phyloP scores from a whole-genome alignment of 352 stramenopile species.

The Pythium brassicae region DNA sequence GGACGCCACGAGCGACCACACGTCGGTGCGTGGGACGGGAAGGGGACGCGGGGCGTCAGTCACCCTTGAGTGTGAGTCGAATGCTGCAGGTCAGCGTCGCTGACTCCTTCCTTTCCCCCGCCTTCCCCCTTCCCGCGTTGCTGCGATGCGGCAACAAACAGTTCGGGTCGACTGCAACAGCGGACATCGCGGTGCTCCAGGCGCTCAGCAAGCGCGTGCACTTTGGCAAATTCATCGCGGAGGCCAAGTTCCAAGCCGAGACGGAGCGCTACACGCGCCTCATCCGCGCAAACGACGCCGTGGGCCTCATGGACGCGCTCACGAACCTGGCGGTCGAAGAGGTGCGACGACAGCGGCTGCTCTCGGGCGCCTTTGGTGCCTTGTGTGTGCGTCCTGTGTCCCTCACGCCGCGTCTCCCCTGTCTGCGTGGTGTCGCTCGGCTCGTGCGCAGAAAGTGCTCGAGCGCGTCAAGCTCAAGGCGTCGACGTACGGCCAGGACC shows the following conservation, averaged over 20 bases:
- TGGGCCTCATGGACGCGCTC: conserved; percentile 95
- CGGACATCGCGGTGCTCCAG: conserved; percentile 92
- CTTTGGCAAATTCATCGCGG: conserved; percentile 98
- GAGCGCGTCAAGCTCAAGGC: conserved; percentile 95
- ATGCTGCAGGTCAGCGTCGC: too few species aligned
- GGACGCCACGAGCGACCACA: conserved; percentile 84
- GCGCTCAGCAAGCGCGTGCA: conserved; percentile 97
- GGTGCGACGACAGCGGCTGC: too few species aligned
- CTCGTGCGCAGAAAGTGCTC: conserved; percentile 64
- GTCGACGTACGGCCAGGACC: conserved; percentile 92
- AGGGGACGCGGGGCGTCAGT: too few species aligned
- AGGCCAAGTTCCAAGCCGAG: conserved; percentile 95
- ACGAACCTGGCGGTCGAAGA: conserved; percentile 94
- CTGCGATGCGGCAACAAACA: too few species aligned
- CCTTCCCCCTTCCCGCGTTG: too few species aligned
- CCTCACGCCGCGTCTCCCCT: too few species aligned
- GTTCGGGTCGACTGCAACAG: conserved; percentile 80
- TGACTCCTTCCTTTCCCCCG: too few species aligned
- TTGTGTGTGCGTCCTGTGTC: too few species aligned
- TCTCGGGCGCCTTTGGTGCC: too few species aligned
- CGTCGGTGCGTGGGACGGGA: conserved; percentile 52
- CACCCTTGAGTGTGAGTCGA: too few species aligned
- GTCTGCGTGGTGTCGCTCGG: background rate
- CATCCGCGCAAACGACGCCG: conserved; percentile 90
- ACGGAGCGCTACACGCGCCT: conserved; percentile 90